Base-by-base conservation (phyloP, 202 grass and related monocot species). In the Musa balbisiana region DNA sequence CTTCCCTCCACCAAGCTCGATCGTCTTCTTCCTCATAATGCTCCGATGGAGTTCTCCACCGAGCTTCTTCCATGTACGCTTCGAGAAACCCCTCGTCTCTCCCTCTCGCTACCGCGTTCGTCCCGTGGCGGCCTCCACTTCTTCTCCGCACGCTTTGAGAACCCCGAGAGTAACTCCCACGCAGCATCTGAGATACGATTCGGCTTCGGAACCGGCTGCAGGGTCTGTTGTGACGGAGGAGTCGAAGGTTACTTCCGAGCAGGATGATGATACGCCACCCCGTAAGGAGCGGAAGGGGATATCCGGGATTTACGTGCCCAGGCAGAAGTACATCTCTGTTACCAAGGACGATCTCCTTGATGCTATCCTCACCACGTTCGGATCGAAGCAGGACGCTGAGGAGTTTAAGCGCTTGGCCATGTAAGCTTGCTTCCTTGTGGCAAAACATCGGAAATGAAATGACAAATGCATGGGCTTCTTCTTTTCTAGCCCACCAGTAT, bases 311-410 rank as follows among this genome's bases (percentile, higher is more conserved):
- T 63, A 89, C 82, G 90, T 97, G 54, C 93, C 93, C 51, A 80
- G 93, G 67, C 88, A 97, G 79, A 83, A 86, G 80, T 91, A 97
- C 86, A 97, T 97, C 72, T 82, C 84, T 17, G 84, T 97, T 22
- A 26, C 79, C 73, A 97, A 93, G 84, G 67, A 52, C 0, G 84
- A 87, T 12, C 83, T 97, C 67, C 93, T 97, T 33, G 78, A 91
- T 63, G 93, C 79, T 2, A 55, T 87, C 11, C 88, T 97, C 53
- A 53, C 70, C 17, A 78, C 87, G 54, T 91, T 93, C 74, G 53
- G 79, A 6, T 72, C 86, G 75, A 80, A 87, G 24, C 53, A 87
- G 52, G 81, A 81, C n/a, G 84, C 82, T 0, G 82, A 71, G 0
- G 84, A 93, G 19, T 97, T 97, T 64, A 84, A 72, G 75, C 80